Conservation (phyloP, 2,329 filamentous ascomycete genomes). For the Trichophyton benhamiae region DNA sequence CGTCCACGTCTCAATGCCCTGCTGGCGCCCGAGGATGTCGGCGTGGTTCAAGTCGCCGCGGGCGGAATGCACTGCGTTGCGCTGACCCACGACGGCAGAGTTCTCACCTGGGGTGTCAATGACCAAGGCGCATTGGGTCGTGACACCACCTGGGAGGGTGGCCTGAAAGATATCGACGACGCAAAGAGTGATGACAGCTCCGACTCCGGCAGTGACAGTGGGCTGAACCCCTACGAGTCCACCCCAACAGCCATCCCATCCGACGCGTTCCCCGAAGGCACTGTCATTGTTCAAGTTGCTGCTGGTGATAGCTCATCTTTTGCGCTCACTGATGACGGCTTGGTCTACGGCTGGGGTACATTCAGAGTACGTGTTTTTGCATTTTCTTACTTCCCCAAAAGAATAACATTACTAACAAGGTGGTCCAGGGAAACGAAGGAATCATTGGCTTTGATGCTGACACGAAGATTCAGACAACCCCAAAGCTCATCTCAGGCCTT, state of each 20-base stretch:
- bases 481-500: conserved; percentile 38
- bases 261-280: conserved; percentile 40
- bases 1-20: conserved; percentile 57
- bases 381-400: background rate
- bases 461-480: conserved; percentile 34
- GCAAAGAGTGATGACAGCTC: conserved; percentile 44
- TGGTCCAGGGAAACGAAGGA: conserved; percentile 45
- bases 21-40: conserved; percentile 44
- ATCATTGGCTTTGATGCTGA: conserved; percentile 45
- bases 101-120: conserved; percentile 79
- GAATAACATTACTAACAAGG: conserved; percentile 10
- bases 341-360: conserved; percentile 51
- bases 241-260: conserved; percentile 41
- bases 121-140: conserved; percentile 71
- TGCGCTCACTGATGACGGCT: conserved; percentile 47
- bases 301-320: conserved; percentile 50
- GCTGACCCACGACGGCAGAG: conserved; percentile 66
- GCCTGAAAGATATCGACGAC: conserved; percentile 40
- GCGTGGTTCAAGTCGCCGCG: conserved; percentile 62
- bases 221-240: conserved; percentile 45
- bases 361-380: conserved; percentile 39
- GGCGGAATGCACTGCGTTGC: conserved; percentile 74
- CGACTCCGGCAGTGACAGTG: conserved; percentile 37
- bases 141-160: conserved; percentile 57
- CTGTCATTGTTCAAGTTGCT: conserved; percentile 45